Evolutionary conservation across 345 rosid species (phyloP).

Genomic region (Hibiscus syriacus): DNA sequence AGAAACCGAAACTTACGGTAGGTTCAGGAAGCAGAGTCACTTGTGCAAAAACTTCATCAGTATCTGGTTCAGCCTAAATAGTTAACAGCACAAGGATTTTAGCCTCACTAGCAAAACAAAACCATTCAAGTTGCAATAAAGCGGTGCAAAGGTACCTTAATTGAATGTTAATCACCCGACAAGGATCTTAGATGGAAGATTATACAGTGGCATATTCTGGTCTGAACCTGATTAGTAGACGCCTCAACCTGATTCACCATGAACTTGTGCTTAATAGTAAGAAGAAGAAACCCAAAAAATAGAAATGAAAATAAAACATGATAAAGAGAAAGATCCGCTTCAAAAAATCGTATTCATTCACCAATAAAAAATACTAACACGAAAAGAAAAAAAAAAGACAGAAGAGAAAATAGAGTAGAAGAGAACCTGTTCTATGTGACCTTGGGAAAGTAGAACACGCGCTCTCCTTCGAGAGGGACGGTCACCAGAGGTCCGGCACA

Average conservation of each 20-base stretch:
- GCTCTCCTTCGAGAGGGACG: conserved; percentile 67
- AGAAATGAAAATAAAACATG: background rate
- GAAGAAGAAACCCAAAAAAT: background rate
- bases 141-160: conserved; percentile 30
- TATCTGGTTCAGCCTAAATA: conserved; percentile 70
- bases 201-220: conserved; percentile 64
- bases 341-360: background rate
- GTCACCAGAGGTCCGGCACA: conserved; percentile 88
- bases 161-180: conserved; percentile 67
- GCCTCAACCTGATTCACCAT: conserved; percentile 60
- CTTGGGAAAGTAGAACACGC: conserved; percentile 79
- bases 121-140: background rate
- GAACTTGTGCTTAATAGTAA: background rate
- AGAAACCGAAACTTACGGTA: conserved; percentile 24
- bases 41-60: conserved; percentile 84
- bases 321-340: background rate
- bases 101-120: conserved; percentile 1
- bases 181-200: conserved; percentile 64
- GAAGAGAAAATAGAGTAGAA: background rate
- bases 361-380: too few species aligned
- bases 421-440: conserved; percentile 84
- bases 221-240: conserved; percentile 71
- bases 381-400: background rate
- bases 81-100: background rate
- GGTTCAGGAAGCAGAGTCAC: conserved; percentile 62